These are phyloP conservation scores for Phytophthora capsici DNA, from an alignment of 352 stramenopile genomes.

Conservation along the genomic window DNA sequence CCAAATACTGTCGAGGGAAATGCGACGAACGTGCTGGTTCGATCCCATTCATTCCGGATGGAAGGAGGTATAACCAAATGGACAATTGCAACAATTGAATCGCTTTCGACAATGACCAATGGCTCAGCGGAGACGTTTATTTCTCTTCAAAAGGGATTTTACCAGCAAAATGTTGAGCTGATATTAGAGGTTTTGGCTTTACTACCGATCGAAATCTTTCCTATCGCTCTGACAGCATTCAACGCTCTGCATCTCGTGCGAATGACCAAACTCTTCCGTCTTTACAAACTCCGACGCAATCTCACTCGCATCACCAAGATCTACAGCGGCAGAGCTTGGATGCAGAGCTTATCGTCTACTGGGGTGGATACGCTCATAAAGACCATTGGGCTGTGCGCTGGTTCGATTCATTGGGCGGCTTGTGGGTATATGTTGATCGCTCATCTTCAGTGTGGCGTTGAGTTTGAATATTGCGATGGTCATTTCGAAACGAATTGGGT, in stretches of 20 bases:
- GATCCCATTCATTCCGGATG: background rate
- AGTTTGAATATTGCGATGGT: conserved; percentile 45
- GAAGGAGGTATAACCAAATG: conserved; percentile 37
- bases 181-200: conserved; percentile 59
- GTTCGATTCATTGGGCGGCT: conserved; percentile 60
- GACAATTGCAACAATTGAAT: conserved; percentile 53
- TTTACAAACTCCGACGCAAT: conserved; percentile 49
- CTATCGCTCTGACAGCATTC: conserved; percentile 30
- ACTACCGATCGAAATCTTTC: conserved; percentile 57
- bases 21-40: no score
- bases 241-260: conserved; percentile 68
- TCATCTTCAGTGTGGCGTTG: conserved; percentile 55
- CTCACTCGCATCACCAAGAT: conserved; percentile 52
- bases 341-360: conserved; percentile 60
- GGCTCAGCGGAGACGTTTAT: background rate
- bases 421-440: conserved; percentile 77
- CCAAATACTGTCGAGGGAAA: background rate
- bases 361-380: conserved; percentile 56
- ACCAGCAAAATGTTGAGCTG: conserved; percentile 37
- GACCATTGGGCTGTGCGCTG: conserved; percentile 42
- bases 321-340: conserved; percentile 46
- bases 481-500: conserved; percentile 64
- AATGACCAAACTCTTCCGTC: conserved; percentile 61
- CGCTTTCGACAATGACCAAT: conserved; percentile 10
- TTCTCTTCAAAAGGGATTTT: conserved; percentile 17